Base-by-base conservation (phyloP, 371 early-diverging fungal species). In the Apophysomyces ossiformis region DNA sequence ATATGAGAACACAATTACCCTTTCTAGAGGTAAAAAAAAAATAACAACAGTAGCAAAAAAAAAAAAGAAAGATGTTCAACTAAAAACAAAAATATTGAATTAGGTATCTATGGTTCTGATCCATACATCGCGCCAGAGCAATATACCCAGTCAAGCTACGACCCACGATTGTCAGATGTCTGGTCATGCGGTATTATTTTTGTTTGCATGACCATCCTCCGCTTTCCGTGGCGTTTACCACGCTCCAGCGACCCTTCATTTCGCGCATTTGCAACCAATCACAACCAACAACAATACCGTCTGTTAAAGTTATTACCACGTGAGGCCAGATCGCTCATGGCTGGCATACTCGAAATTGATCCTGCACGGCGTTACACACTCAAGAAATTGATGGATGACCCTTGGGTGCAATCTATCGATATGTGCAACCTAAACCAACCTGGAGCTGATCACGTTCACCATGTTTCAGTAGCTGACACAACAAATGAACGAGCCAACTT, bases 61-160 rank as follows among this genome's bases (percentile, higher is more conserved):
- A 26, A 26, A 26, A 26, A 26, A 2, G 32, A 26, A 26, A 2
- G 32, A 26, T 26, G 32, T 26, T 26, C 32, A 26, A 26, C 32
- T 26, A 26, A 26, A 26, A 26, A 26, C 32, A 26, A 26, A 26
- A 26, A 26, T 39, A 50, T 65, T 60, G 59, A 61, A 39, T 46
- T 21, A 65, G 95, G 95, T 26, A 77, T 91, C 32, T 91, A 86
- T 60, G 96, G 97, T 7, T 92, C 93, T 8, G 92, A 93, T 47
- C 95, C 96, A 15, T 97, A 95, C 74, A 96, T 96, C 65, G 94
- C 95, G 0, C 97, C 97, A 35, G 97, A 97, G 82, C 88, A 92
- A 21, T 93, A 92, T 70, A 72, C 70, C 46, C 79, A 82, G 21
- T 68, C 78, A 13, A 69, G 62, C 16, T 89, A 91, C 67, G 90